Conservation (phyloP, 305 asterid species). For the Fraxinus angustifolia region DNA sequence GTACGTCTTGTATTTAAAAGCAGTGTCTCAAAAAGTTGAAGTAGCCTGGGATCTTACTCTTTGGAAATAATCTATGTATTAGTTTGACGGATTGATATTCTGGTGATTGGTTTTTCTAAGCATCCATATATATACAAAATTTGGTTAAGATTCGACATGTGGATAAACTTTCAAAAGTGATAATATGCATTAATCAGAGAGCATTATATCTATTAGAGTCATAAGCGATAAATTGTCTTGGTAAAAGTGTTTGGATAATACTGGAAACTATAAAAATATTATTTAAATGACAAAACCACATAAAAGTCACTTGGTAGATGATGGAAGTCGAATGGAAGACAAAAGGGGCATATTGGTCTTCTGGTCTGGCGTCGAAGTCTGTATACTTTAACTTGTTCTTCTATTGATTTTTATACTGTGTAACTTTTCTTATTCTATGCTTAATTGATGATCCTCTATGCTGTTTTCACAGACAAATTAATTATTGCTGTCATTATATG, state of each 20-base stretch:
- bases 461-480: conserved; percentile 6
- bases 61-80: not conserved
- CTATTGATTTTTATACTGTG: conserved; percentile 6
- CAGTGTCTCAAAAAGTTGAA: not conserved
- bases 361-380: not conserved
- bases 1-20: not conserved
- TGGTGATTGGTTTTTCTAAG: conserved; percentile 11
- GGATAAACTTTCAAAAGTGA: conserved; percentile 12
- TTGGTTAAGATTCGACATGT: not conserved
- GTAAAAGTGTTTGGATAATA: not conserved
- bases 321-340: not conserved
- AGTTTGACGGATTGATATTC: conserved; percentile 1
- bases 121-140: not conserved
- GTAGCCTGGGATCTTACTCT: not conserved
- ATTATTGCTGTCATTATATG: conserved; percentile 14
- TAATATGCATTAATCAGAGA: not conserved
- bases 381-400: not conserved
- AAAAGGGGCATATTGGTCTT: not conserved
- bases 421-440: conserved; percentile 5
- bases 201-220: not conserved
- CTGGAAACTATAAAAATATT: not conserved
- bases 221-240: not conserved
- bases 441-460: conserved; percentile 10
- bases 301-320: not conserved
- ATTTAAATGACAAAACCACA: not conserved